Evolutionary conservation across 2,329 filamentous ascomycete genomes (phyloP), one percentile per base, ranked within the genome.

Genomic region (Basipetospora chlamydospora): DNA sequence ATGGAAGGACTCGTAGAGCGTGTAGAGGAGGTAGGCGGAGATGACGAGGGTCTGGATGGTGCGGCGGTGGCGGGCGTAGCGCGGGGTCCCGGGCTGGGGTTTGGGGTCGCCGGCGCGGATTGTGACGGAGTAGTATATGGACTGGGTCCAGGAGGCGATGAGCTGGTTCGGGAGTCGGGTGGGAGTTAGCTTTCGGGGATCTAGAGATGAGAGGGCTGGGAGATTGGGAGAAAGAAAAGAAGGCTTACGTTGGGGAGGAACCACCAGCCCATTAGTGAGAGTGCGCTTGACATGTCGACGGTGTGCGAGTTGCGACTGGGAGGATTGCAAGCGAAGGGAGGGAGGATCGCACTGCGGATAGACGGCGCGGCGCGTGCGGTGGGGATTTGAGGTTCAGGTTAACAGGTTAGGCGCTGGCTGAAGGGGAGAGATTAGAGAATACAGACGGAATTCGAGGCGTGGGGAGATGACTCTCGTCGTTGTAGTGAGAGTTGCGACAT

Each of bases 1-100:
- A 61, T 82, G 76, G 66, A 93, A 83, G 49, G 85, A 80, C 60
- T 96, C 88, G 61, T 87, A 90, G 49, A 96, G 75, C 32, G 86
- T 94, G 66, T 94, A 95, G 44, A 80, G 60, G 26, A 96, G 81
- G 61, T 96, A 98, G 42, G 73, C 61, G 33, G 79, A 65, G 35
- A 96, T 79, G 49, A 96, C 83, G 46, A 79, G 64, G 51, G 88
- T 79, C 54, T 90, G 77, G 53, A 95, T 88, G 47, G 76, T 73
- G 40, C 81, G 80, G 41, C 85, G 79, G 61, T 96, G 83, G 39
- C 70, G 67, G 43, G 69, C 65, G 54, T 73, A 83, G 45, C 76
- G 76, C 2, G 75, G 67, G n/a, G 70, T 66, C 55, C 82, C 73
- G 25, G 80, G 73, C 40, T 60, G 72, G 2, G 80, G 88, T 41